Evolutionary conservation across 805 yeast species (phyloP), one percentile per base, ranked within the genome.

Genomic region (Lipomyces mesembrius): DNA sequence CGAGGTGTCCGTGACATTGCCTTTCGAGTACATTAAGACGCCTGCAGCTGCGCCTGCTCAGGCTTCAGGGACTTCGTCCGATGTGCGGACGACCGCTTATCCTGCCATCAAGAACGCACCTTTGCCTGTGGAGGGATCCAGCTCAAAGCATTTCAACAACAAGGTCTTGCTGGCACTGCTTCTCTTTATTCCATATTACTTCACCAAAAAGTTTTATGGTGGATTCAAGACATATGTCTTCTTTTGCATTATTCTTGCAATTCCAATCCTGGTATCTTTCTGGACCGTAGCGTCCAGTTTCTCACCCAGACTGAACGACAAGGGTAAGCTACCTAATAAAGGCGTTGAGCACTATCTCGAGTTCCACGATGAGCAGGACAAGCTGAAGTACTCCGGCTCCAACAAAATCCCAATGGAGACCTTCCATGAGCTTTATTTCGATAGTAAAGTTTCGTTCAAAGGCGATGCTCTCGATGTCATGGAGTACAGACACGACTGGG

Each of bases 401-500:
- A 81, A 83, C 75, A 92, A 92, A 81, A 90, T 92, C 75, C 97
- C 97, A 74, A 88, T 90, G 87, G 97, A 91, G 80, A 90, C 96
- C 17, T 92, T 92, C 88, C 93, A 89, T 76, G 95, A 92, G 80
- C 84, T 90, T 73, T 92, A 86, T 80, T 92, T 92, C 77, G 92
- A 84, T 64, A 88, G 88, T 74, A 90, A 91, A 79, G 97, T 92
- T 62, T 84, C 89, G 37, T 90, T 92, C 82, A 91, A 90, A 78
- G 97, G 96, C 72, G 97, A 92, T 78, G 86, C 88, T 66, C 84
- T 92, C 70, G 97, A 92, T 73, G 84, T 88, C 58, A 76, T 92
- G 83, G 97, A 92, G 82, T 88, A 82, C 81, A 87, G 94, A 79
- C 96, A 92, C 75, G 97, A 92, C 80, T 92, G 97, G 97, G 90